A percentile compares a stretch with the other conserved stretches of the same genome.
Conservation (phyloP, 768 basidiomycete genomes). For the Amanita exitialis region DNA sequence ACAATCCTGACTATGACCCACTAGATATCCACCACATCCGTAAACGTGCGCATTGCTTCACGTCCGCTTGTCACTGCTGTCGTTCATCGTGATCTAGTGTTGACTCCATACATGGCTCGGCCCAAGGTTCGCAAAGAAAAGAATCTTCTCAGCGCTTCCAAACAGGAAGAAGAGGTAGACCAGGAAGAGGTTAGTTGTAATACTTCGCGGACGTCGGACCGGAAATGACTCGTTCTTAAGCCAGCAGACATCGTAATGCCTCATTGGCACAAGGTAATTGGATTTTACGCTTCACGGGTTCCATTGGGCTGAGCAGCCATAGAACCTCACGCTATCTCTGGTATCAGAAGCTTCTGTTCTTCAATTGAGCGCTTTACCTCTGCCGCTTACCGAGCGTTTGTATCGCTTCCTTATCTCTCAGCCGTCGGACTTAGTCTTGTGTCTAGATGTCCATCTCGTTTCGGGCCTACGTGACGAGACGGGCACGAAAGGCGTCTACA, state of each 20-base stretch:
- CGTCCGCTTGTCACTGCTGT: neutral
- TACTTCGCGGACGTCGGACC: neutral
- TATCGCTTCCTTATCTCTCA: conserved; percentile 10
- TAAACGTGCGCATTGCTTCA: conserved; percentile 46
- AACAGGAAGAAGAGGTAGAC: conserved; percentile 28
- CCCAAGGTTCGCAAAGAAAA: conserved; percentile 71
- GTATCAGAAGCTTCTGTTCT: conserved; percentile 60
- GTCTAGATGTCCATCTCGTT: conserved; percentile 53
- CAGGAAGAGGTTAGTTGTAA: conserved; percentile 43
- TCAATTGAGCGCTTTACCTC: conserved; percentile 43
- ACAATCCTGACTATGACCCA: conserved; percentile 39
- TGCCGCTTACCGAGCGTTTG: conserved; percentile 54
- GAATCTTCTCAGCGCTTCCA: conserved; percentile 51
- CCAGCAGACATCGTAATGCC: conserved; percentile 51
- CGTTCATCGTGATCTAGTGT: conserved; percentile 32
- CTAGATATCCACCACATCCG: conserved; percentile 58
- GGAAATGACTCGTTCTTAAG: conserved; percentile 15
- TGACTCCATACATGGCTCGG: conserved; percentile 79
- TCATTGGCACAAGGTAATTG: conserved; percentile 71
- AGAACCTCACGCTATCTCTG: conserved; percentile 86
- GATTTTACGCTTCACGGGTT: neutral
- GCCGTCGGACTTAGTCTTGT: conserved; percentile 9
- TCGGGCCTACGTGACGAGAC: conserved; percentile 50
- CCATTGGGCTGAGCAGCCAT: conserved; percentile 5
- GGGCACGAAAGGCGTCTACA: conserved; percentile 64